Conservation (phyloP, 148 eudicot species). For the Vaccinium corymbosum region DNA sequence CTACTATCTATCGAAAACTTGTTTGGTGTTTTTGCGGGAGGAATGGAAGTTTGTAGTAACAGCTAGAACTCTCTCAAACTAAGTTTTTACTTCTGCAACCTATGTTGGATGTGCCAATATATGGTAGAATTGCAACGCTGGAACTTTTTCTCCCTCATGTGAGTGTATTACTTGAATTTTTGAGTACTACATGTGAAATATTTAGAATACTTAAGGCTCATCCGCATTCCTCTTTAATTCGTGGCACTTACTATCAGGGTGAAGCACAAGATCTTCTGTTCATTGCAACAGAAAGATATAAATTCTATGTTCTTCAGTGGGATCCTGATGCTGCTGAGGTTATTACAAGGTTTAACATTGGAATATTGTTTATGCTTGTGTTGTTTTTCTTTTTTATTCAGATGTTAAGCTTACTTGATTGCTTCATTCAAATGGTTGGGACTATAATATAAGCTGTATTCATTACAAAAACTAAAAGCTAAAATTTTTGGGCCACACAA, state of each 20-base stretch:
- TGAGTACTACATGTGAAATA: background rate
- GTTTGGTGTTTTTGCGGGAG: background rate
- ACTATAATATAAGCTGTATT: background rate
- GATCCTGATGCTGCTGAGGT: conserved; percentile 81
- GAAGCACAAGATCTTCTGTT: conserved; percentile 92
- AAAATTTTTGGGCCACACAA: background rate
- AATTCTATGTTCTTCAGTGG: conserved; percentile 96
- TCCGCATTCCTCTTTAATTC: background rate
- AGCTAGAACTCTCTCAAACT: background rate
- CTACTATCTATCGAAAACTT: background rate
- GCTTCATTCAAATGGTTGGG: background rate
- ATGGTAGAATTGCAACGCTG: conserved; percentile 94
- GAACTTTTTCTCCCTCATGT: conserved; percentile 97
- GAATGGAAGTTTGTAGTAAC: background rate
- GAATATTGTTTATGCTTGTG: background rate
- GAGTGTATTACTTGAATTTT: conserved; percentile 31
- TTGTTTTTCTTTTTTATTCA: background rate
- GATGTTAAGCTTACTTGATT: background rate
- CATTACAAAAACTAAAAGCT: no score
- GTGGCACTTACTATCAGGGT: conserved; percentile 51
- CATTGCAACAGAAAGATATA: conserved; percentile 94
- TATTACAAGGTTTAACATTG: conserved; percentile 64
- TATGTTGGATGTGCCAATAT: conserved; percentile 94
- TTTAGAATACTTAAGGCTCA: background rate
- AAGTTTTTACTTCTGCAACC: conserved; percentile 44